A percentile compares a stretch with the other conserved stretches of the same genome.
Conservation (phyloP, 768 basidiomycete species). For the Pleurotus sapidus region DNA sequence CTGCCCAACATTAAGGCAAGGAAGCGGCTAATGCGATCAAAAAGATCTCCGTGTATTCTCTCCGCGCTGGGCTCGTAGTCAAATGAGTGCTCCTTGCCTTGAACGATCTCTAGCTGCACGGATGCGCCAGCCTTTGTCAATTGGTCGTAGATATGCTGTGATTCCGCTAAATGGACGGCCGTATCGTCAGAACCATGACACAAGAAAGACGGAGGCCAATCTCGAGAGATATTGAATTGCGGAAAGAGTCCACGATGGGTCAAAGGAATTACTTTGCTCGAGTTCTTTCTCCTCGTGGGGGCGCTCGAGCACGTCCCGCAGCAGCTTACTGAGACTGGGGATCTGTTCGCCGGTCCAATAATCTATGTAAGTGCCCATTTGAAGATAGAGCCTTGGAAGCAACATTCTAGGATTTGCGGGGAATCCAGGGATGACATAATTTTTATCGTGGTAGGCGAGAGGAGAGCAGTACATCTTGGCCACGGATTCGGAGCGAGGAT, state of each 20-base stretch:
- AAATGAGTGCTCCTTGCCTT: constrained; percentile 52
- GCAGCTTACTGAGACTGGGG: constrained; percentile 42
- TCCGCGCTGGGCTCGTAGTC: constrained; percentile 48
- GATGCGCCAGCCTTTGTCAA: constrained; percentile 33
- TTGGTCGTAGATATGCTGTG: constrained; percentile 29
- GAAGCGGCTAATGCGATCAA: constrained; percentile 36
- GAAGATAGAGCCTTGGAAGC: constrained; percentile 53
- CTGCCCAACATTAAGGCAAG: constrained; percentile 16
- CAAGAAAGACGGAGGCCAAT: constrained; percentile 49
- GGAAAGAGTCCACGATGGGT: constrained; percentile 41
- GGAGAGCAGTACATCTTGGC: constrained; percentile 36
- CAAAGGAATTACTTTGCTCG: constrained; percentile 27
- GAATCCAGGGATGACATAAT: constrained; percentile 49
- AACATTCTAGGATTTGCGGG: constrained; percentile 64
- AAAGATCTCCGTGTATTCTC: constrained; percentile 28
- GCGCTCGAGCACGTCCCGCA: constrained; percentile 27
- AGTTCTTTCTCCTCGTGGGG: constrained; percentile 1
- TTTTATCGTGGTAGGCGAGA: constrained; percentile 41
- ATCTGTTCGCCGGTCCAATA: constrained; percentile 50
- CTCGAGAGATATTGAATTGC: constrained; percentile 34
- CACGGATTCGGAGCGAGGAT: constrained; percentile 31
- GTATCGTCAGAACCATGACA: constrained; percentile 50
- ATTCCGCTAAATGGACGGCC: constrained; percentile 40
- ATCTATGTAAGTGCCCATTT: constrained; percentile 55
- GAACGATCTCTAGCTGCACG: constrained; percentile 31